Evolutionary conservation across 176 grass and related monocot genomes (phyloP).

Genomic region (Cymbopogon citratus): DNA sequence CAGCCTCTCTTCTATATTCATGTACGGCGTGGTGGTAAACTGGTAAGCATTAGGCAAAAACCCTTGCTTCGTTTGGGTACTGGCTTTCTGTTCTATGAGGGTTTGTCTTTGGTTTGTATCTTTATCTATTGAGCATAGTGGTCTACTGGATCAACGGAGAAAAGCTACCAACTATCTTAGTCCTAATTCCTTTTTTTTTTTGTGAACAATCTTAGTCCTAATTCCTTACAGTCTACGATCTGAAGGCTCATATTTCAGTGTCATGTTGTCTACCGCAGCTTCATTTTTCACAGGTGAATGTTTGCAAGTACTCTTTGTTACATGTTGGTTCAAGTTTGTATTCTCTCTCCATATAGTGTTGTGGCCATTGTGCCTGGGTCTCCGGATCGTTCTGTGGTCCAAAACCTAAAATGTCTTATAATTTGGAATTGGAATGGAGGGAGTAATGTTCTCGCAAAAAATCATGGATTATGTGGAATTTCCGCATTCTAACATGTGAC

Average conservation of each 20-base stretch:
- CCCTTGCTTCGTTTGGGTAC: not conserved
- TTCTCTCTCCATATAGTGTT: too few relatives aligned
- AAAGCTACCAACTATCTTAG: not conserved
- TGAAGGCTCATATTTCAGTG: too few relatives aligned
- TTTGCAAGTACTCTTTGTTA: not conserved
- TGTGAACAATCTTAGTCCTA: not conserved
- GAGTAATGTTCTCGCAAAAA: not conserved
- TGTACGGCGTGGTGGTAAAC: not conserved
- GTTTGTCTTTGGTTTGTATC: not conserved
- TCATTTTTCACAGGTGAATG: not conserved
- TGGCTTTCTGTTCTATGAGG: not conserved
- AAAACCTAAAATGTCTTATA: too few relatives aligned
- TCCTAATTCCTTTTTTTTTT: too few relatives aligned
- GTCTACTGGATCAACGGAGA: too few relatives aligned
- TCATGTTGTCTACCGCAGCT: not conserved
- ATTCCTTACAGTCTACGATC: too few relatives aligned
- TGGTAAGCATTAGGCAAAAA: not conserved
- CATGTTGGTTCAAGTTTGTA: not conserved
- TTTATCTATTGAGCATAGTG: not conserved
- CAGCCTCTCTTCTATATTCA: not conserved
- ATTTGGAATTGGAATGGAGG: too few relatives aligned
- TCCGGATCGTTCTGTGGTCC: too few relatives aligned
- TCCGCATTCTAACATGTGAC: not conserved
- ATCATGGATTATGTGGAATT: not conserved
- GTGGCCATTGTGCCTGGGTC: too few relatives aligned